Conservation (phyloP, 2,329 filamentous ascomycete genomes). For the Stagonosporopsis chrysanthemi region DNA sequence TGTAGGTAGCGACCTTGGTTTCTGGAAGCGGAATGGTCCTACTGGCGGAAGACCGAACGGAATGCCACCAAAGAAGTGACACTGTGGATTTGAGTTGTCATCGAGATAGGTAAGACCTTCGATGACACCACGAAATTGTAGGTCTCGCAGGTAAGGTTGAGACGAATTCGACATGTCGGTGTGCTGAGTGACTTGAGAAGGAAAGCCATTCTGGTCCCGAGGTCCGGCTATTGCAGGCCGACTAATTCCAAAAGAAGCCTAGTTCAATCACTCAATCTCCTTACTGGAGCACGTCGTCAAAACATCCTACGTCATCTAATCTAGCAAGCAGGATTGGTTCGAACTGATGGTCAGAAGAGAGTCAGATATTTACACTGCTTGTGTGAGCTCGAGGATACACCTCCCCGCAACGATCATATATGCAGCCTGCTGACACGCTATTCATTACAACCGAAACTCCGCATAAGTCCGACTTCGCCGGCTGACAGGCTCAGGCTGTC, state of each 20-base stretch:
- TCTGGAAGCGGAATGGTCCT: slow-evolving; percentile 58
- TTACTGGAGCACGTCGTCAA: background rate
- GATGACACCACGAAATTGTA: slow-evolving; percentile 57
- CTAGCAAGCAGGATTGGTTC: background rate
- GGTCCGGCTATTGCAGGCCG: slow-evolving; percentile 11
- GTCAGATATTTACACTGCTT: slow-evolving; percentile 55
- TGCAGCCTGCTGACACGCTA: background rate
- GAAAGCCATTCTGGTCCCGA: background rate
- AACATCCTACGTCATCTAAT: background rate
- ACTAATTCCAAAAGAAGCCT: slow-evolving; percentile 1
- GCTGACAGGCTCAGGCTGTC: too few species aligned
- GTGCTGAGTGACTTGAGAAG: background rate
- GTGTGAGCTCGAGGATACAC: slow-evolving; percentile 37
- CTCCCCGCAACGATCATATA: background rate
- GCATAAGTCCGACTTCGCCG: slow-evolving; percentile 59
- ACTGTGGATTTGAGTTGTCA: slow-evolving; percentile 45
- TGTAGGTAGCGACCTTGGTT: slow-evolving; percentile 56
- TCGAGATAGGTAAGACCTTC: slow-evolving; percentile 57
- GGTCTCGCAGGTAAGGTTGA: slow-evolving; percentile 44
- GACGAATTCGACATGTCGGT: slow-evolving; percentile 30
- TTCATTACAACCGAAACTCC: background rate
- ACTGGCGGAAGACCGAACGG: slow-evolving; percentile 63
- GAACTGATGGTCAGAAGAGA: background rate
- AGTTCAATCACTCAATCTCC: background rate
- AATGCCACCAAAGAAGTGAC: slow-evolving; percentile 63